Conservation (phyloP, 2,329 filamentous ascomycete species). For the Cercospora canescens region DNA sequence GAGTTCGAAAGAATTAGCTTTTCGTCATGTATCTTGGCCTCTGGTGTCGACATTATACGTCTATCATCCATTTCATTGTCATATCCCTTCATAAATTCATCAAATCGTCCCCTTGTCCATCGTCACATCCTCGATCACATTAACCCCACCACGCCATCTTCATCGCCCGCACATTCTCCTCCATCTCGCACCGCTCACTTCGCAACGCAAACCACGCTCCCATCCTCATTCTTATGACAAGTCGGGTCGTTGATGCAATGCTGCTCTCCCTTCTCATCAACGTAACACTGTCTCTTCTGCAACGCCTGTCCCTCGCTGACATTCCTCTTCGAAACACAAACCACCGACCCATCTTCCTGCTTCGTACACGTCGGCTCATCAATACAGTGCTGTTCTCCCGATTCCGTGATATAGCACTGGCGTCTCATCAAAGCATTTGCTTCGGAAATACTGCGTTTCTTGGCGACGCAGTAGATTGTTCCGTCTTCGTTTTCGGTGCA, state of each 20-base stretch:
- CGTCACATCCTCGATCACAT: background rate
- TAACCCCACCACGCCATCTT: background rate
- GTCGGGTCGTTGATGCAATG: constrained; percentile 14
- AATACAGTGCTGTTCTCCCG: constrained; percentile 18
- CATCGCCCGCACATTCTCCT: background rate
- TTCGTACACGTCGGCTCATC: constrained; percentile 16
- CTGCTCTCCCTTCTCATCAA: constrained; percentile 1
- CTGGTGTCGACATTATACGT: background rate
- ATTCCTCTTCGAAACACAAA: constrained; percentile 8
- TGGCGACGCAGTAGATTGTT: background rate
- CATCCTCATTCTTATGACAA: constrained; percentile 14
- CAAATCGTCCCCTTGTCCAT: background rate
- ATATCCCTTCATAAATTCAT: background rate
- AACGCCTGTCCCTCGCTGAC: background rate
- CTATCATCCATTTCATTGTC: background rate
- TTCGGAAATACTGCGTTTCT: background rate
- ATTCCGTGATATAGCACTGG: constrained; percentile 18
- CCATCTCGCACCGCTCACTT: background rate
- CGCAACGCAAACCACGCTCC: constrained; percentile 13
- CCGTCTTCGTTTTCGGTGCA: constrained; percentile 6
- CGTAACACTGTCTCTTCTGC: background rate
- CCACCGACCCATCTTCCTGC: constrained; percentile 11
- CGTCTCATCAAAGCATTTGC: constrained; percentile 5
- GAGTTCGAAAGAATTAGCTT: background rate
- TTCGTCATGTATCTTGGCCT: background rate